Evolutionary conservation across 768 basidiomycete species (phyloP), one percentile per base, ranked within the genome.

Genomic region (Panaeolus papilionaceus): DNA sequence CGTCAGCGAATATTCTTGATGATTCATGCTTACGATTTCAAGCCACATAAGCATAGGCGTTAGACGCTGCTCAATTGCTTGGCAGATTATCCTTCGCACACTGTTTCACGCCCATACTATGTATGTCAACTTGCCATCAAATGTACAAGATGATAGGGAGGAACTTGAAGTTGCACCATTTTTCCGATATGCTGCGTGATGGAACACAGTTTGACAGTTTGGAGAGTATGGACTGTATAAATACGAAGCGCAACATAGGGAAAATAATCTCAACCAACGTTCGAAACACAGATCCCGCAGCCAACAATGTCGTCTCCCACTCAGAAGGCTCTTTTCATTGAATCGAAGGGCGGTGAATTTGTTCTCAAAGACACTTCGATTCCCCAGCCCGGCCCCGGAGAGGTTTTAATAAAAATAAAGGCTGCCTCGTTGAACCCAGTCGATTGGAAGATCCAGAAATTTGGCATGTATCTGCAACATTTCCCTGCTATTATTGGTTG

Each of bases 341-440:
- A 67, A 44, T 66, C 68, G 23, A 73, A 74, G 58, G 69, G 70
- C 38, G 76, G 76, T 0, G 66, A 72, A 5, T 80, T 83, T 45
- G 68, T 69, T 37, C 68, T 85, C 23, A 76, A 72, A 20, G 38
- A 70, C 28, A 75, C 72, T 18, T 74, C 76, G n/a, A 76, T 84
- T 9, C 82, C 79, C 14, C 75, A 74, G 20, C 86, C 86, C 5
- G 81, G 83, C 11, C 79, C 82, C 3, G 82, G 82, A 62, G 84
- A 86, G 70, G 72, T 87, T 33, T 79, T 88, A 51, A 74, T 87
- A 71, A 82, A 81, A 72, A 73, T 87, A 64, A 75, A 79, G 49
- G 78, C 87, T 4, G 80, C 84, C 0, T 81, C 83, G 2, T 74
- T 88, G 61, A 87, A 88, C 68, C 88, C 88, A 2, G 79, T 81